These are phyloP conservation scores for Starmerella etchellsii DNA, from an alignment of 805 yeast genomes.

Conservation along the genomic window DNA sequence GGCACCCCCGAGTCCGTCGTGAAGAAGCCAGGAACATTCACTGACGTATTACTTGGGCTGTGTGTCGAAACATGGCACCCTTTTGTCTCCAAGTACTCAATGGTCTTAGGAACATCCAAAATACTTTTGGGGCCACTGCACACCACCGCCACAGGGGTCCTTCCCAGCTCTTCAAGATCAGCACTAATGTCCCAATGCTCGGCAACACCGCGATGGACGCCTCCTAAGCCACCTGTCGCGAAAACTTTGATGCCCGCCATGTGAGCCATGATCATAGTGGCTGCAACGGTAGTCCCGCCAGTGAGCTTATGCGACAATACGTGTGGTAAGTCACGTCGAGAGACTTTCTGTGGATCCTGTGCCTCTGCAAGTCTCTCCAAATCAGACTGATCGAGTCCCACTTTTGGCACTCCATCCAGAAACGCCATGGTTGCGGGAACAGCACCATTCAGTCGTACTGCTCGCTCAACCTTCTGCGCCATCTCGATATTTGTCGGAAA, in stretches of 20 bases:
- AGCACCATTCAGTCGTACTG: conserved; percentile 49
- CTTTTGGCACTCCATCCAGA: conserved; percentile 53
- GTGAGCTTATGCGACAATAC: conserved; percentile 48
- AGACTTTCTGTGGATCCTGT: conserved; percentile 41
- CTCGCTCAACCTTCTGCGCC: conserved; percentile 56
- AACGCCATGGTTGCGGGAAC: conserved; percentile 81
- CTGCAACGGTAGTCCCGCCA: conserved; percentile 87
- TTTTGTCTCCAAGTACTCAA: conserved; percentile 81
- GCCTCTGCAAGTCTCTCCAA: conserved; percentile 38
- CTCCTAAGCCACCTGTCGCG: conserved; percentile 91
- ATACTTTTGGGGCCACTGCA: conserved; percentile 88
- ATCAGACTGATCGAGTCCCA: conserved; percentile 45
- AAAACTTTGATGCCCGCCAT: conserved; percentile 69
- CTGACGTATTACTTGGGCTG: conserved; percentile 37
- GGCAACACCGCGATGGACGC: conserved; percentile 73
- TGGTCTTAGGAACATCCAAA: conserved; percentile 62
- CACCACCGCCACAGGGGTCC: conserved; percentile 78
- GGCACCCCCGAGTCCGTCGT: conserved; percentile 58
- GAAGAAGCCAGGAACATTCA: conserved; percentile 64
- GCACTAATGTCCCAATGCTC: conserved; percentile 71
- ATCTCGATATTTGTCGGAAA: conserved; percentile 60
- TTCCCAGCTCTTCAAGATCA: conserved; percentile 70
- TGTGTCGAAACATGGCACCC: conserved; percentile 74
- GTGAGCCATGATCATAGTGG: conserved; percentile 71
- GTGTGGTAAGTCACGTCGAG: conserved; percentile 66